Evolutionary conservation across 148 eudicot species (phyloP), one percentile per base, ranked within the genome.

Genomic region (Drosera capensis): DNA sequence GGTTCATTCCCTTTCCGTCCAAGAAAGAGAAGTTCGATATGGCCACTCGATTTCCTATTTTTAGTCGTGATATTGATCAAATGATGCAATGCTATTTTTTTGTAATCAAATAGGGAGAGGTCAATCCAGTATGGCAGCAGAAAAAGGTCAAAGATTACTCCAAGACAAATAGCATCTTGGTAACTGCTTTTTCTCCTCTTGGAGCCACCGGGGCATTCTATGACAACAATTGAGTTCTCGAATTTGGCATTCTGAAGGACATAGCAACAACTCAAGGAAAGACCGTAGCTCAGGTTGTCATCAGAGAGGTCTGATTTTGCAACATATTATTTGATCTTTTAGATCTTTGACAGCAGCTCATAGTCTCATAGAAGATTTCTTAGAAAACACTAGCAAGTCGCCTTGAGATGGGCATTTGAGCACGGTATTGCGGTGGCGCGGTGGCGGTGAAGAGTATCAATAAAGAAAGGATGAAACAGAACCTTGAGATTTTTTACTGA

Each of bases 51-150:
- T n/a, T n/a, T n/a, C n/a, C n/a, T n/a, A n/a, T n/a, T n/a, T n/a
- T n/a, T n/a, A n/a, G n/a, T n/a, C n/a, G n/a, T n/a, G n/a, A n/a
- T n/a, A n/a, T n/a, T n/a, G n/a, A n/a, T n/a, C n/a, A n/a, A n/a
- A n/a, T n/a, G n/a, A n/a, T n/a, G n/a, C n/a, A n/a, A n/a, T n/a
- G n/a, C n/a, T n/a, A n/a, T n/a, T n/a, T n/a, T n/a, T n/a, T n/a
- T n/a, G n/a, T n/a, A n/a, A n/a, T n/a, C n/a, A n/a, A n/a, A n/a
- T 14, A 75, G 83, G 83, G 70, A 50, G 88, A 80, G 49, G 72
- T 76, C 21, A 76, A 60, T 53, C 80, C 80, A 17, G 56, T 58
- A 40, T 76, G 83, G 77, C 82, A 76, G 56, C 88, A 76, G 45
- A 76, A 65, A 68, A 60, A 80, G 47, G 67, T 76, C 54, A 67